These are phyloP conservation scores for Pseudozyma pruni DNA, from an alignment of 1,284 basidiomycete species.

Conservation along the genomic window DNA sequence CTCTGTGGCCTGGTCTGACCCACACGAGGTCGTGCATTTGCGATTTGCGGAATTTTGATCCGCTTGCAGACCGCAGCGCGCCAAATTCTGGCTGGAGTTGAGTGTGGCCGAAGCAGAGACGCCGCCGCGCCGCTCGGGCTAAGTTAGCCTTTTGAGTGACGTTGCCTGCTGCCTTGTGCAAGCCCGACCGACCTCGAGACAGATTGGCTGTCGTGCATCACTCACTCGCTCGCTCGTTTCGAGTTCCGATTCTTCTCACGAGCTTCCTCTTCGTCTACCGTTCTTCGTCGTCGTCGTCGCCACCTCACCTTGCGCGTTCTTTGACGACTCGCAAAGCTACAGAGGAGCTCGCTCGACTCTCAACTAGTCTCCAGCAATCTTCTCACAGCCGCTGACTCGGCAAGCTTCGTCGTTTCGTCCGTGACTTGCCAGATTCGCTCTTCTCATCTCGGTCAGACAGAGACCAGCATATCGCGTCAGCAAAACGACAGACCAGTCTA, in stretches of 20 bases:
- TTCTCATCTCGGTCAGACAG: not conserved
- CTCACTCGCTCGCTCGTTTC: too few relatives aligned
- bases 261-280: too few relatives aligned
- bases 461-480: not conserved
- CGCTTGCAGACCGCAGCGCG: constrained; percentile 25
- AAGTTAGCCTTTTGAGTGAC: too few relatives aligned
- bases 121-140: not conserved
- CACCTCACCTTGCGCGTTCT: too few relatives aligned
- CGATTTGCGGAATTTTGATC: constrained; percentile 7
- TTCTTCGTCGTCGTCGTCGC: too few relatives aligned
- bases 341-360: not conserved
- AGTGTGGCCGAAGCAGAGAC: not conserved
- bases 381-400: too few relatives aligned
- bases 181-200: too few relatives aligned
- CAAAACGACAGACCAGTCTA: not conserved
- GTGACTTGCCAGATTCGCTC: not conserved
- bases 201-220: too few relatives aligned
- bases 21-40: constrained; percentile 12
- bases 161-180: too few relatives aligned
- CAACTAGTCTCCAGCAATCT: too few relatives aligned
- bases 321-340: too few relatives aligned
- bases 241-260: too few relatives aligned
- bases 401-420: not conserved
- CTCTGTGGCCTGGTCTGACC: not conserved
- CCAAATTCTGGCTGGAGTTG: constrained; percentile 9